phyloP scores from a whole-genome alignment of 1,284 basidiomycete species.

The Papiliotrema fonsecae region DNA sequence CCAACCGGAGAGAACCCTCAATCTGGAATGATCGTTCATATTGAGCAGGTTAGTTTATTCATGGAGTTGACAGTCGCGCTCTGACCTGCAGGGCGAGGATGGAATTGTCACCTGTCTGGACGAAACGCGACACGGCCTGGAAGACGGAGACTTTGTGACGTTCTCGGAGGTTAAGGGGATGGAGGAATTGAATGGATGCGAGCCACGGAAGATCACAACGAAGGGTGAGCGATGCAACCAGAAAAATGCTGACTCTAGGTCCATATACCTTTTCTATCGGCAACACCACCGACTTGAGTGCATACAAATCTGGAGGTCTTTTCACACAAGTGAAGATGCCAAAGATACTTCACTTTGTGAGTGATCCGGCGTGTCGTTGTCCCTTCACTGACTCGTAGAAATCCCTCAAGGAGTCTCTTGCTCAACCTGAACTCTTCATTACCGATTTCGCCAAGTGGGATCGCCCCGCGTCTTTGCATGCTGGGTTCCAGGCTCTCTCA shows the following conservation, averaged over 20 bases:
- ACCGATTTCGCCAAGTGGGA: slow-evolving; percentile 99
- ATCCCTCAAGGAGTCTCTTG: slow-evolving; percentile 82
- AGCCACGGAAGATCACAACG: slow-evolving; percentile 85
- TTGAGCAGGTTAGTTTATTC: slow-evolving; percentile 61
- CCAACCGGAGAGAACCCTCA: slow-evolving; percentile 91
- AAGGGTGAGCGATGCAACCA: slow-evolving; percentile 57
- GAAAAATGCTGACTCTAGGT: slow-evolving; percentile 43
- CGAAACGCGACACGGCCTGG: slow-evolving; percentile 93
- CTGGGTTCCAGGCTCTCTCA: slow-evolving; percentile 90
- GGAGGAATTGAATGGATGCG: slow-evolving; percentile 81
- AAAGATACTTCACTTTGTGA: slow-evolving; percentile 84
- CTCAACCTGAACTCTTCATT: slow-evolving; percentile 81
- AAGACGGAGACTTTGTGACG: slow-evolving; percentile 96
- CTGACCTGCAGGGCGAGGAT: slow-evolving; percentile 61
- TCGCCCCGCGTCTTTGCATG: slow-evolving; percentile 82
- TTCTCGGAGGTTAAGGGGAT: slow-evolving; percentile 98
- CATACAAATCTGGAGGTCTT: slow-evolving; percentile 85
- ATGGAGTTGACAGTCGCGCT: slow-evolving; percentile 6
- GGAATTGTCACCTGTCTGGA: slow-evolving; percentile 94
- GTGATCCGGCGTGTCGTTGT: slow-evolving; percentile 35
- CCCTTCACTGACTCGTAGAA: slow-evolving; percentile 58
- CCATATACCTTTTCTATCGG: slow-evolving; percentile 95
- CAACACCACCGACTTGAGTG: slow-evolving; percentile 70
- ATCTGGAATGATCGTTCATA: slow-evolving; percentile 90
- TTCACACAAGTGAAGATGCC: slow-evolving; percentile 99